Evolutionary conservation across 2,329 filamentous ascomycete species (phyloP), one percentile per base, ranked within the genome.

Genomic region (Diaporthe sp.): DNA sequence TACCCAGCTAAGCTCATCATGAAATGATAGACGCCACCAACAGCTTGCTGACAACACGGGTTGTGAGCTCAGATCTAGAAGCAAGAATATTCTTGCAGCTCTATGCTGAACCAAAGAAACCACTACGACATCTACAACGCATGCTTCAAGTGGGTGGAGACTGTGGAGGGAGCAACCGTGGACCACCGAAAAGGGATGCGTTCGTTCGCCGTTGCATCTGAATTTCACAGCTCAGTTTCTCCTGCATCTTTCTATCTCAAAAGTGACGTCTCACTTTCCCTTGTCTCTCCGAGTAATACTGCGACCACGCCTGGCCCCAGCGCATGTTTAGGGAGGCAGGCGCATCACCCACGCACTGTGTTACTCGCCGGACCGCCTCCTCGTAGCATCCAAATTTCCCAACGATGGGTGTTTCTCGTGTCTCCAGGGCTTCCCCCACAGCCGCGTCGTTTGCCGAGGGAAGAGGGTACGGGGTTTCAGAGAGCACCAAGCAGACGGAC

Each of bases 401-500:
- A 68, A 68, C 64, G 33, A 40, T 40, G 47, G 64, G 30, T 38
- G 64, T 68, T 68, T 68, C 64, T 54, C 64, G 47, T 67, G 64
- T 67, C 64, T 67, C 64, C 45, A n/a, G 45, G 45, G 30, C 64
- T 40, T 54, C 47, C 64, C 64, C 64, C 64, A 68, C 64, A 54
- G 64, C 64, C 33, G 50, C 64, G n/a, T 30, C 15, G n/a, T 68
- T 68, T 54, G 64, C 33, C 64, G 33, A 68, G 33, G 42, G 64
- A 19, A 47, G 17, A 40, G 58, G 47, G n/a, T 68, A 68, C 64
- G 64, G 64, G 64, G 64, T 68, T 68, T 68, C 64, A 68, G 64
- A 68, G 64, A 28, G 10, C 22, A 68, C 47, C 47, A 25, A 52
- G 64, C 25, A 38, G 47, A 22, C 47, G 64, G 33, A 30, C 64